Evolutionary conservation across 768 basidiomycete species (phyloP), one percentile per base, ranked within the genome.

Genomic region (Hericium coralloides): DNA sequence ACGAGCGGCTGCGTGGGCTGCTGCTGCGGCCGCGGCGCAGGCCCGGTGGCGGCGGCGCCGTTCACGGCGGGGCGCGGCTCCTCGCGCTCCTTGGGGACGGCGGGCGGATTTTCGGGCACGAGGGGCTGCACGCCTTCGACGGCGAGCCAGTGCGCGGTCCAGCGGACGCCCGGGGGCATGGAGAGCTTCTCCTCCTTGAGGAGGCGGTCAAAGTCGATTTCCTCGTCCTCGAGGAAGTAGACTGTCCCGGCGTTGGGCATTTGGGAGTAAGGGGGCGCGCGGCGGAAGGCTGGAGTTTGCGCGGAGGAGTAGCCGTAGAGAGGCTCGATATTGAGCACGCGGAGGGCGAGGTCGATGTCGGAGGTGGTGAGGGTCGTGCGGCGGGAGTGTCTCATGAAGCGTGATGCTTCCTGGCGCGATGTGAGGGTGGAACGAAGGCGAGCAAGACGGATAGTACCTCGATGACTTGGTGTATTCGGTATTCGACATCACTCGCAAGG

Each of bases 41-140:
- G 60, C 64, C 67, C 59, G 54, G 73, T 56, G 41, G 55, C 55
- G 5, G 69, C 60, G 31, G 48, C 57, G 8, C 49, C 49, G 49
- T 49, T 49, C 2, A 31, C 20, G 43, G n/a, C n/a, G 9, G 26
- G 23, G 52, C 56, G 67, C 25, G 70, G 74, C 23, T 69, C 64
- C 20, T 85, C 83, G 62, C 80, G 75, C 0, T 45, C 43, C 43
- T 45, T 17, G 49, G 86, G 84, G 47, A 89, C 75, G 1, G 86
- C 84, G n/a, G 91, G 87, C 0, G 94, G 94, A 68, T 98, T 98
- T 68, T 97, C 92, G 12, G 92, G 91, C 52, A 95, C 89, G n/a
- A 92, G 80, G 0, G 95, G 95, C 66, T 98, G 97, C 12, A 99
- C 89, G 23, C 97, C 97, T 64, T 99, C 97, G 39, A 99, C 93